phyloP scores from a whole-genome alignment of 176 grass and related monocot species.

The Bolboschoenus planiculmis region DNA sequence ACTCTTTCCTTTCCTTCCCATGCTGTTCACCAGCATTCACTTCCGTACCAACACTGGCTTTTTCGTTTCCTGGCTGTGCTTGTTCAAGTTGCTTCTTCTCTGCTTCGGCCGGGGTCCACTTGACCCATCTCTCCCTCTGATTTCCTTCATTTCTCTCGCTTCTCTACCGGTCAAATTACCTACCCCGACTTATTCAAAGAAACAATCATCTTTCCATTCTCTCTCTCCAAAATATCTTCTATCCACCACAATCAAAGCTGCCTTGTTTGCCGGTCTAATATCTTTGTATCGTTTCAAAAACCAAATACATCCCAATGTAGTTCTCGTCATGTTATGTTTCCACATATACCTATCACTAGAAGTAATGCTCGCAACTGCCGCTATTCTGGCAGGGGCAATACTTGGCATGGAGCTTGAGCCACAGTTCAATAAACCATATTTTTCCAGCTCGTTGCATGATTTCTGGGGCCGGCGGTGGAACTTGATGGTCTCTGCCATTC shows the following conservation, averaged over 20 bases:
- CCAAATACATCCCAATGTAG: neutral
- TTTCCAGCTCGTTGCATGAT: slow-evolving; percentile 14
- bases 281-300: slow-evolving; percentile 19
- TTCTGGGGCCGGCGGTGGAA: slow-evolving; percentile 38
- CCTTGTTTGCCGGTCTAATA: slow-evolving; percentile 11
- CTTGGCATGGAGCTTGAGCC: slow-evolving; percentile 31
- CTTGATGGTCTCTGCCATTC: slow-evolving; percentile 34
- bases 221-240: slow-evolving; percentile 9
- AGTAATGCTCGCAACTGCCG: slow-evolving; percentile 9
- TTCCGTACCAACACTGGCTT: slow-evolving; percentile 5
- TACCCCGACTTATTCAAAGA: neutral
- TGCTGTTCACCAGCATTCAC: slow-evolving; percentile 21
- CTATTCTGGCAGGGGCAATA: neutral
- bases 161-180: slow-evolving; percentile 15
- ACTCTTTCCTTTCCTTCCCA: slow-evolving; percentile 16
- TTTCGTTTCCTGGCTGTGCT: slow-evolving; percentile 12
- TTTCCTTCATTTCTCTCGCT: slow-evolving; percentile 21
- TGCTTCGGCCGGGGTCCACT: slow-evolving; percentile 24
- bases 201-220: slow-evolving; percentile 1
- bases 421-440: slow-evolving; percentile 28
- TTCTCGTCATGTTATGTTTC: slow-evolving; percentile 7
- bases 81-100: slow-evolving; percentile 26
- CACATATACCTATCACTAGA: slow-evolving; percentile 31
- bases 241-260: neutral
- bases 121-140: neutral